Percentiles rank a stretch among this genome's conserved stretches.
Conservation (phyloP, 768 basidiomycete genomes). For the Gloeopeniophorella convolvens region DNA sequence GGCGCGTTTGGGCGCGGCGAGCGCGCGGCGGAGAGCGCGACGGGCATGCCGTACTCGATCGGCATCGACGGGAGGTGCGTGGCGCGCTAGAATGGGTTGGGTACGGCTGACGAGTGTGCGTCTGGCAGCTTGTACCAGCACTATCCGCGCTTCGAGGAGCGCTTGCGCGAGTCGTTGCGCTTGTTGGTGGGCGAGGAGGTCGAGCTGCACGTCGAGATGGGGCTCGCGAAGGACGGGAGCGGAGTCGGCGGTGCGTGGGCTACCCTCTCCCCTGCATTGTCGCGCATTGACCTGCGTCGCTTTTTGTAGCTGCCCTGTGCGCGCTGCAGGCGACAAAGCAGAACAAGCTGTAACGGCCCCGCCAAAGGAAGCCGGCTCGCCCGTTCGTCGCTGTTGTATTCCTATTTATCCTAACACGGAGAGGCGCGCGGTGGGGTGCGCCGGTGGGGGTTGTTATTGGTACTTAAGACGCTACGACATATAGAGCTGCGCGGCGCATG, state of each 20-base stretch:
- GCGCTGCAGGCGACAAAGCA: conserved; percentile 77
- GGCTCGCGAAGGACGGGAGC: conserved; percentile 94
- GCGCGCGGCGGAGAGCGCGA: conserved; percentile 10
- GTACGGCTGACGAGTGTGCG: not conserved
- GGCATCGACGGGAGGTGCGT: conserved; percentile 90
- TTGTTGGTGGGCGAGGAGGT: conserved; percentile 72
- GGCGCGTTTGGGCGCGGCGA: conserved; percentile 36
- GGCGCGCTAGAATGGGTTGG: not conserved
- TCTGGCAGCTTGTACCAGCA: conserved; percentile 75
- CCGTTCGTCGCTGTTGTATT: no score
- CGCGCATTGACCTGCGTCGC: conserved; percentile 4
- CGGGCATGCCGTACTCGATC: conserved; percentile 54
- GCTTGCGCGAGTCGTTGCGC: conserved; percentile 68
- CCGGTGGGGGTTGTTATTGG: no score
- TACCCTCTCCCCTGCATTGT: not conserved
- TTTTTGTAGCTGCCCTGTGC: conserved; percentile 68
- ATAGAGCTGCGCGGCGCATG: no score
- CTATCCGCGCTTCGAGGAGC: conserved; percentile 80
- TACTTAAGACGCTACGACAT: no score
- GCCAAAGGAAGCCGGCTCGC: not conserved
- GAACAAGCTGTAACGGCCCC: conserved; percentile 1
- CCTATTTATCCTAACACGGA: no score
- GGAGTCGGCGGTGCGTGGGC: conserved; percentile 85
- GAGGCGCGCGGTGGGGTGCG: no score
- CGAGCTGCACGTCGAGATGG: conserved; percentile 77